These are phyloP conservation scores for Pestalotiopsis sp. DNA, from an alignment of 2,329 filamentous ascomycete genomes.

Conservation along the genomic window DNA sequence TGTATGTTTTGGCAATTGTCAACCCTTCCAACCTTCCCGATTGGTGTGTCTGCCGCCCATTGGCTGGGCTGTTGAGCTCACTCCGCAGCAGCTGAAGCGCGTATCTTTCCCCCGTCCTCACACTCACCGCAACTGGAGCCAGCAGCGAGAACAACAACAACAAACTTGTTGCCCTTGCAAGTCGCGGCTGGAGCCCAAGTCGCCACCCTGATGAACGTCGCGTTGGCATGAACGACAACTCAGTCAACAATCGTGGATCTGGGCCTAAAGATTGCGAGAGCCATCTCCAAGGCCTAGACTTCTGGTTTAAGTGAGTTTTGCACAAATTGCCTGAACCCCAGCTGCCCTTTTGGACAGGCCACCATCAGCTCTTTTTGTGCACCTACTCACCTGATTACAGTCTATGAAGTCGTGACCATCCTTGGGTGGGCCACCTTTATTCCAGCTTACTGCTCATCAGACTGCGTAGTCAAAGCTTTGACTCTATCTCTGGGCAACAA, in stretches of 20 bases:
- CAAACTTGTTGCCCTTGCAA: background rate
- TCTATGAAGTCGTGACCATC: background rate
- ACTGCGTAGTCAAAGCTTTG: background rate
- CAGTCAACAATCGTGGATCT: background rate
- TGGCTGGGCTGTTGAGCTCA: constrained; percentile 1
- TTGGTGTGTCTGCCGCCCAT: constrained; percentile 11
- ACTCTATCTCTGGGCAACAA: background rate
- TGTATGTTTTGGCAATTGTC: background rate
- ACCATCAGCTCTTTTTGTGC: background rate
- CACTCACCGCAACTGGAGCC: constrained; percentile 7
- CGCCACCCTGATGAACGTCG: background rate
- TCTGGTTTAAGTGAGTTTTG: background rate
- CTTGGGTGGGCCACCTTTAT: background rate
- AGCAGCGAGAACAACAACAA: background rate
- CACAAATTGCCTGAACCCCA: background rate
- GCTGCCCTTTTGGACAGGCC: background rate
- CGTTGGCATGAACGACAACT: background rate
- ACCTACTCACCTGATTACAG: constrained; percentile 1
- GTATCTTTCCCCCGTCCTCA: background rate
- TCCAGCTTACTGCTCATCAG: background rate
- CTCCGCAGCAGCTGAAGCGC: background rate
- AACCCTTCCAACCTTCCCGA: background rate
- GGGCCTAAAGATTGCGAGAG: background rate
- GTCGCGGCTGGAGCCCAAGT: background rate
- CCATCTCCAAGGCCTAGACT: background rate